Evolutionary conservation across 495 filamentous ascomycete genomes (phyloP).

Genomic region (Penicillium longicatenatum): DNA sequence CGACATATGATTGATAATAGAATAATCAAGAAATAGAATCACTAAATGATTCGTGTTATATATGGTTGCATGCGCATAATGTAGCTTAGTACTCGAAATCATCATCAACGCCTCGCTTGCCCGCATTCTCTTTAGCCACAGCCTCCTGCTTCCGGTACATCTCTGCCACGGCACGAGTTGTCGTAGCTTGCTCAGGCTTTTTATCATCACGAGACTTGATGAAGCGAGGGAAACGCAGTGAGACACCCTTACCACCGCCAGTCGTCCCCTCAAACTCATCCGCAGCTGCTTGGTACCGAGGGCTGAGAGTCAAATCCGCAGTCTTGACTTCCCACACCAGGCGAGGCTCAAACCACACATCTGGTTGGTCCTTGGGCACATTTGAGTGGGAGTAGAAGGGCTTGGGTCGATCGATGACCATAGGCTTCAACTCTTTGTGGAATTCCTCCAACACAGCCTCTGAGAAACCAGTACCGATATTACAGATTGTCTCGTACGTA

Average conservation of each 20-base stretch:
- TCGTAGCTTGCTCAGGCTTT: constrained; percentile 89
- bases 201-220: constrained; percentile 91
- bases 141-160: constrained; percentile 96
- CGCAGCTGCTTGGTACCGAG: constrained; percentile 79
- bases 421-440: constrained; percentile 65
- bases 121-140: constrained; percentile 63
- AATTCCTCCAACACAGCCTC: constrained; percentile 84
- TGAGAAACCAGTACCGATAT: constrained; percentile 96
- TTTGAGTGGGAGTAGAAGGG: constrained; percentile 89
- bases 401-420: constrained; percentile 85
- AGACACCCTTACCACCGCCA: constrained; percentile 80
- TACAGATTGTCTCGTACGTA: constrained; percentile 92
- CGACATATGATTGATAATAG: no score
- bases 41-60: no score
- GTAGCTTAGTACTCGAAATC: constrained; percentile 87
- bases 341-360: constrained; percentile 96
- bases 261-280: constrained; percentile 58
- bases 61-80: neutral
- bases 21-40: no score
- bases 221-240: constrained; percentile 86
- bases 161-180: constrained; percentile 79
- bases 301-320: constrained; percentile 89
- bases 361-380: constrained; percentile 87
- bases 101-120: constrained; percentile 86
- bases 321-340: constrained; percentile 98